Evolutionary conservation across 2,329 filamentous ascomycete genomes (phyloP), one percentile per base, ranked within the genome.

Genomic region (Helminthosporium solani): DNA sequence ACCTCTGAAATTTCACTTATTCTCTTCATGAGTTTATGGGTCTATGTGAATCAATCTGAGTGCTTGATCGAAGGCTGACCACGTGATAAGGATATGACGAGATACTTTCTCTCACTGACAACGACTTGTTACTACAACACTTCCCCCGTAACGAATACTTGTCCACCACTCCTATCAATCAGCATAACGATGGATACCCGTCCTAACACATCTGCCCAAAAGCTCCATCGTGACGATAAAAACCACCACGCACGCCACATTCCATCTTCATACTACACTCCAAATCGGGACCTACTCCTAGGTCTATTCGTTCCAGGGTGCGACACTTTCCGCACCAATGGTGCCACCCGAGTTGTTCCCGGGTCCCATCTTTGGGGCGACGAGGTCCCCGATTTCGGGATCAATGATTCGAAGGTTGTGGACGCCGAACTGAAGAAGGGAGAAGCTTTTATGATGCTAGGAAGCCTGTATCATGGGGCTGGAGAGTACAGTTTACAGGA

Each of bases 321-420:
- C 44, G 61, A 71, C 44, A 72, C 68, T 1, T 50, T 46, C 31
- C 55, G 56, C 21, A 68, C 60, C n/a, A 71, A 70, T 33, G 68
- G 68, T 1, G 67, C 70, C 1, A 72, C 70, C 2, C 52, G 67
- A 20, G 56, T 72, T 19, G 60, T 71, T 2, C 69, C 70, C 3
- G 69, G 70, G 4, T 70, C 63, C 8, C 70, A 72, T 47, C 56
- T 72, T 1, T 73, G 70, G 70, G 70, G 65, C 7, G 68, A 72
- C 34, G 67, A 66, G 4, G 52, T 58, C 42, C 70, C 70, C 0
- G 62, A 68, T 28, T 71, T 72, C 47, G 69, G 66, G 0, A 5
- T 9, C 23, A 41, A 54, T 1, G 52, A 63, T 30, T 54, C 54
- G 0, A 67, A 63, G 0, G 58, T 67, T 4, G 36, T 60, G 0